Evolutionary conservation across 2,329 filamentous ascomycete species (phyloP).

Genomic region (Aureobasidium sp.): DNA sequence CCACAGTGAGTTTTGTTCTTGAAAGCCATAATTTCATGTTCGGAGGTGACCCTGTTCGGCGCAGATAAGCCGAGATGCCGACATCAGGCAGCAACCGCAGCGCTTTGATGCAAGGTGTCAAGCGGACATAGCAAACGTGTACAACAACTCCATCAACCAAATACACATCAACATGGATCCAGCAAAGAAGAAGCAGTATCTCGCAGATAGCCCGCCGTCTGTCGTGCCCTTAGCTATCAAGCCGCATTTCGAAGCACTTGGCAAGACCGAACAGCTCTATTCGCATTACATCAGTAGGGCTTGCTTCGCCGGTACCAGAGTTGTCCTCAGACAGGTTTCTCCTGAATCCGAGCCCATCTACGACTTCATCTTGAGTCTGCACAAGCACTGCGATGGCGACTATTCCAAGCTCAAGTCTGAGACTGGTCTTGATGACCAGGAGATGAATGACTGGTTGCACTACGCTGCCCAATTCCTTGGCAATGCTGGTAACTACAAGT

Average conservation of each 20-base stretch:
- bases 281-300: no score
- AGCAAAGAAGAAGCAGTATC: constrained; percentile 56
- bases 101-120: constrained; percentile 8
- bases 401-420: no score
- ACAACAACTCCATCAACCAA: background rate
- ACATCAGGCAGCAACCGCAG: background rate
- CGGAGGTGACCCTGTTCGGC: background rate
- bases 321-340: no score
- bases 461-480: no score
- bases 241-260: constrained; percentile 78
- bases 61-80: background rate
- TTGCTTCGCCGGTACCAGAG: no score
- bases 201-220: constrained; percentile 83
- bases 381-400: no score
- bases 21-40: background rate
- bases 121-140: background rate
- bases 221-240: constrained; percentile 84
- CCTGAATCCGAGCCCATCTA: no score
- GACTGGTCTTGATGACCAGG: no score
- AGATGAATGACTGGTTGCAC: no score
- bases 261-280: constrained; percentile 52
- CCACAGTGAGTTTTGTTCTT: background rate
- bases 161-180: constrained; percentile 30
- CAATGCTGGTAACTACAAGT: no score
- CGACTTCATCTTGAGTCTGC: no score